These are phyloP conservation scores for Aspergillus piperis DNA, from an alignment of 2,329 filamentous ascomycete genomes.

Conservation along the genomic window DNA sequence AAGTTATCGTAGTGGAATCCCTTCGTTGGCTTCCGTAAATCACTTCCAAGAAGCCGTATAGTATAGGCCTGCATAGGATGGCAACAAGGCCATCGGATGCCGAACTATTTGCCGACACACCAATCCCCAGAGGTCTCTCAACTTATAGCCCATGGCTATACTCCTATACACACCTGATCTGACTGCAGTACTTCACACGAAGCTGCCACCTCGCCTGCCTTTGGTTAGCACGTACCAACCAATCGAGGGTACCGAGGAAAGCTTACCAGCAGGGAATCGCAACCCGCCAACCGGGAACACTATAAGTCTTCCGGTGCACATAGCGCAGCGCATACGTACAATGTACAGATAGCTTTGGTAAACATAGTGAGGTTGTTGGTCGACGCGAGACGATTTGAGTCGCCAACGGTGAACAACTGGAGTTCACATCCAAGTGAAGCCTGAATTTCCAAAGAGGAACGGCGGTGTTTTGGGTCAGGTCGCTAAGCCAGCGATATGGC, in stretches of 20 bases:
- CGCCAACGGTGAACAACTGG: conserved; percentile 8
- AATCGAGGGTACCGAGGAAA: neutral
- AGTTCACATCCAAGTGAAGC: conserved; percentile 9
- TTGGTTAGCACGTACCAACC: conserved; percentile 1
- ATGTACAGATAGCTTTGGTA: conserved; percentile 16
- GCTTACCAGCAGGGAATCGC: conserved; percentile 17
- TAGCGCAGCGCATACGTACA: conserved; percentile 12
- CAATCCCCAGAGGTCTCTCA: conserved; percentile 9
- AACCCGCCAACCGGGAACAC: conserved; percentile 7
- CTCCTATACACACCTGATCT: conserved; percentile 10
- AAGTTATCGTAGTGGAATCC: conserved; percentile 6
- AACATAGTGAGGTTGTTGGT: conserved; percentile 7
- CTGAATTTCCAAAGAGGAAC: conserved; percentile 9
- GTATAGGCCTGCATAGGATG: conserved; percentile 10
- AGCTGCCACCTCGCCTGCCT: conserved; percentile 10
- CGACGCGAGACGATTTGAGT: conserved; percentile 7
- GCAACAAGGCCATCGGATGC: neutral
- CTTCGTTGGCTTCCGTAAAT: conserved; percentile 10
- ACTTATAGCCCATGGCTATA: conserved; percentile 4
- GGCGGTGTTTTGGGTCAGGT: conserved; percentile 2
- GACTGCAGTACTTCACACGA: conserved; percentile 8
- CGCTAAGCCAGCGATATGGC: conserved; percentile 8
- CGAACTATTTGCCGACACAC: conserved; percentile 1
- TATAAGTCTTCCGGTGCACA: conserved; percentile 7
- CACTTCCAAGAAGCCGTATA: conserved; percentile 11